These are phyloP conservation scores for Alternaria panax DNA, from an alignment of 2,329 filamentous ascomycete genomes.

Conservation along the genomic window DNA sequence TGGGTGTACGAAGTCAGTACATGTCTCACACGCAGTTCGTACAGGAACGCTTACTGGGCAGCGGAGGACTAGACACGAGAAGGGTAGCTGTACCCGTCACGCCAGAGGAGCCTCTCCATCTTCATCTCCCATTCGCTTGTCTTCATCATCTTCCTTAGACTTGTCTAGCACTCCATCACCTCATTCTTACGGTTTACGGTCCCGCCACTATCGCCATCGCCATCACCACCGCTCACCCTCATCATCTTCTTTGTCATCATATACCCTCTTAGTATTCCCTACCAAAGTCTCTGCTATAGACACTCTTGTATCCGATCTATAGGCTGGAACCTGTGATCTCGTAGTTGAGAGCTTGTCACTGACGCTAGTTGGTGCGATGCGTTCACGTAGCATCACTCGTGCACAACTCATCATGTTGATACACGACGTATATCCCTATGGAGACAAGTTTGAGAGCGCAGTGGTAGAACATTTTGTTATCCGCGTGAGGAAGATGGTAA, in stretches of 20 bases:
- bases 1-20: too few relatives aligned
- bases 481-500: slow-evolving; percentile 1
- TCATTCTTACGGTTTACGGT: not conserved
- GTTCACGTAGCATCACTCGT: not conserved
- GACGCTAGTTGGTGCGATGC: not conserved
- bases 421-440: not conserved
- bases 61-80: not conserved
- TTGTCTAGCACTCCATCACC: not conserved
- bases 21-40: too few relatives aligned
- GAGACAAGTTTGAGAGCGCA: not conserved
- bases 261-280: not conserved
- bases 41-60: too few relatives aligned
- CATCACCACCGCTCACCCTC: not conserved
- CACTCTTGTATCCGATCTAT: slow-evolving; percentile 1
- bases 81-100: not conserved
- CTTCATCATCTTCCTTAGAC: not conserved
- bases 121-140: too few relatives aligned
- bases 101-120: not conserved
- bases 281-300: not conserved
- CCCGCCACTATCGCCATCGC: not conserved
- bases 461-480: not conserved
- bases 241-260: not conserved
- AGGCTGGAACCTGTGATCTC: slow-evolving; percentile 4
- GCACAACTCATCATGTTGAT: slow-evolving; percentile 1
- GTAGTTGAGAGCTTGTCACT: not conserved